Conservation (phyloP, 176 grass and related monocot genomes). For the Pharus latifolius region DNA sequence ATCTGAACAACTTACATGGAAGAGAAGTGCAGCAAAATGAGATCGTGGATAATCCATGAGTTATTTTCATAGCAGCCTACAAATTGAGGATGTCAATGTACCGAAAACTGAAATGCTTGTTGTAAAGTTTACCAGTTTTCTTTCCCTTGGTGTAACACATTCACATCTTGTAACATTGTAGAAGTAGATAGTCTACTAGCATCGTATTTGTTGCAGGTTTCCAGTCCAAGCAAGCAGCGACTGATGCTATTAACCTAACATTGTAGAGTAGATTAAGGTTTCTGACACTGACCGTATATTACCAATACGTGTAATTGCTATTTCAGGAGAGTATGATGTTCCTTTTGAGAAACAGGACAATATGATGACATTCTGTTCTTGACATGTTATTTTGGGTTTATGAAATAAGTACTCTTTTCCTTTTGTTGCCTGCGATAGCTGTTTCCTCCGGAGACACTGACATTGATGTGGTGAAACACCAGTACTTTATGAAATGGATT, state of each 20-base stretch:
- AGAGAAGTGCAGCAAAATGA: conserved; percentile 49
- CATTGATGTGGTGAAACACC: too few species aligned
- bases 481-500: not conserved
- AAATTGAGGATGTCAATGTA: not conserved
- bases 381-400: not conserved
- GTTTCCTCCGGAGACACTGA: too few species aligned
- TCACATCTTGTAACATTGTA: conserved; percentile 1
- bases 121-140: conserved; percentile 18
- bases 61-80: conserved; percentile 18
- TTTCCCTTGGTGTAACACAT: not conserved
- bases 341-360: too few species aligned
- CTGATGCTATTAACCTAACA: conserved; percentile 13
- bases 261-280: conserved; percentile 19
- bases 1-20: conserved; percentile 40
- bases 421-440: not conserved
- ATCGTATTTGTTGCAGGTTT: conserved; percentile 3
- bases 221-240: not conserved
- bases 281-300: conserved; percentile 2
- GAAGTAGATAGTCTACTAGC: not conserved
- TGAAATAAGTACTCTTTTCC: too few species aligned
- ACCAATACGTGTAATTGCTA: not conserved
- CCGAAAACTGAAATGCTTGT: conserved; percentile 6
- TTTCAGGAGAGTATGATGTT: not conserved
- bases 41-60: conserved; percentile 30
- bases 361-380: not conserved